Evolutionary conservation across 1,284 basidiomycete genomes (phyloP).

Genomic region (Neotropicomus parvogracilis): DNA sequence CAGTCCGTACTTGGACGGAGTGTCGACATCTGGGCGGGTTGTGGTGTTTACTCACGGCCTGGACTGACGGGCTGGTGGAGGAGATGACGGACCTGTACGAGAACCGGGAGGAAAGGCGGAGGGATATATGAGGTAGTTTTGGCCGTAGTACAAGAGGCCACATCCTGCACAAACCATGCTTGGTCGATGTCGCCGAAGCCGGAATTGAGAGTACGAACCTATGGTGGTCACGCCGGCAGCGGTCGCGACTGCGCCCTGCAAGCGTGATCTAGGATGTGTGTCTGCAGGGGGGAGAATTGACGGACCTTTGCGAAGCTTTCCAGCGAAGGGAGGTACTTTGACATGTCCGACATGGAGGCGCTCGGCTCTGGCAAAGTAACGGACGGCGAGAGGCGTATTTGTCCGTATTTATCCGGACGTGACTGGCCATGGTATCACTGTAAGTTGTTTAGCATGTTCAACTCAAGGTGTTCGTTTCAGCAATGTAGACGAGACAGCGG

Average conservation of each 20-base stretch:
- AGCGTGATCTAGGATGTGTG: not conserved
- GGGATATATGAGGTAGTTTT: conserved; percentile 87
- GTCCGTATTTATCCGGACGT: conserved; percentile 7
- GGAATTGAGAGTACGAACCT: conserved; percentile 39
- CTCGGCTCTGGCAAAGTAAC: not conserved
- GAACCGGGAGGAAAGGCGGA: conserved; percentile 83
- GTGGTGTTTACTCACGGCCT: not conserved
- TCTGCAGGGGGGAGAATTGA: not conserved
- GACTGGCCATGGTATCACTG: too few relatives aligned
- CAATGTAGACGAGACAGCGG: too few relatives aligned
- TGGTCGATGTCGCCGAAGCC: not conserved
- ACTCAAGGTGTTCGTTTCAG: too few relatives aligned
- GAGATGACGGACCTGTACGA: conserved; percentile 53
- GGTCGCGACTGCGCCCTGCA: conserved; percentile 65
- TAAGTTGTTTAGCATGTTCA: too few relatives aligned
- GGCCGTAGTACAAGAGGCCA: conserved; percentile 80
- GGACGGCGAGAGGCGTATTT: conserved; percentile 16
- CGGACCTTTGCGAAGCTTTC: conserved; percentile 63
- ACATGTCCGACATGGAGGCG: conserved; percentile 20
- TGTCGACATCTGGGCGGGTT: conserved; percentile 56
- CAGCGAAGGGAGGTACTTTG: conserved; percentile 47
- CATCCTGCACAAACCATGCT: conserved; percentile 42
- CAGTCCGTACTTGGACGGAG: conserved; percentile 67
- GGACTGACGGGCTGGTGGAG: not conserved
- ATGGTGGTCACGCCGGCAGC: conserved; percentile 64